Evolutionary conservation across 345 rosid species (phyloP).

Genomic region (Linum tenue): DNA sequence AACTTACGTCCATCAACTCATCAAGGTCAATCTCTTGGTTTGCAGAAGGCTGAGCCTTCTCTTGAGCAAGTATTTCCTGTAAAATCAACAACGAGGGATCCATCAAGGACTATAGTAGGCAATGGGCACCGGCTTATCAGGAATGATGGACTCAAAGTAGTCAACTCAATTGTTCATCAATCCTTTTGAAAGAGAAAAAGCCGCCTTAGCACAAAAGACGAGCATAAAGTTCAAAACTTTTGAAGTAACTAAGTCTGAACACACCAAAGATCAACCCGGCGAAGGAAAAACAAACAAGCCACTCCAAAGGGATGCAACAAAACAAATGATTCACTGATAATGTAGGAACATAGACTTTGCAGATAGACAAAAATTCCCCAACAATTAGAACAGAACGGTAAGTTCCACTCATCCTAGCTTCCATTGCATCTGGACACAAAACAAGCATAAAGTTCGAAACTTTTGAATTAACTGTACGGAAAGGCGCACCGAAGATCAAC

Average conservation of each 20-base stretch:
- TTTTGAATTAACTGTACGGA: too few species aligned
- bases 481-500: too few species aligned
- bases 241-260: neutral
- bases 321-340: neutral
- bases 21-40: slow-evolving; percentile 79
- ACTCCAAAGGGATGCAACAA: neutral
- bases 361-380: neutral
- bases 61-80: slow-evolving; percentile 68
- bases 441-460: too few species aligned
- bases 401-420: too few species aligned
- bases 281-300: neutral
- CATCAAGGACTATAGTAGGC: slow-evolving; percentile 4
- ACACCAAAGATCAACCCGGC: neutral
- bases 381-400: too few species aligned
- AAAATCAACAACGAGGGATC: slow-evolving; percentile 8
- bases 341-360: neutral
- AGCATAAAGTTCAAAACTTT: too few species aligned
- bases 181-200: neutral
- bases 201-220: too few species aligned
- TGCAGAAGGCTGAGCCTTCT: slow-evolving; percentile 46
- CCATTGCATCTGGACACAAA: too few species aligned
- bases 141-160: neutral
- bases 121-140: neutral
- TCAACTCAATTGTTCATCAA: neutral
- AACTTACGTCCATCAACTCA: slow-evolving; percentile 91